Evolutionary conservation across 2,329 filamentous ascomycete genomes (phyloP), one percentile per base, ranked within the genome.

Genomic region (Calonectria multiphialidica): DNA sequence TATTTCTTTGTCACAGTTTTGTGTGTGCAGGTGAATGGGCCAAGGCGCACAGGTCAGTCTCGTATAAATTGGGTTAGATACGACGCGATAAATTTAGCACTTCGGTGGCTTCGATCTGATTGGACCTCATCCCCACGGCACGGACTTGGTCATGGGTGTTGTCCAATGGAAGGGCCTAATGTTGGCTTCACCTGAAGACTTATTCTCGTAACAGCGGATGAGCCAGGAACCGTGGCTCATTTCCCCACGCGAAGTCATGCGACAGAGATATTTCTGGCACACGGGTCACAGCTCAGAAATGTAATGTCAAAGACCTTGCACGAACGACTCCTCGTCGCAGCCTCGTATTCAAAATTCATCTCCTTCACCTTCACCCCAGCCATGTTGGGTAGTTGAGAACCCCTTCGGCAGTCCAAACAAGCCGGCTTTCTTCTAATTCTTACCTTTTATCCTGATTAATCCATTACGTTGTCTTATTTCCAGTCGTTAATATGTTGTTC

Each of bases 401-500:
- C 2, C 10, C 9, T 15, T 33, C 33, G 16, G 21, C 23, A 2
- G 0, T 66, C 37, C 25, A 53, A 53, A 61, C 65, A 50, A 64
- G 44, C 9, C 30, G 47, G 62, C 55, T 35, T 53, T 72, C 69
- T 62, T 67, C n/a, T 68, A 59, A 63, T 45, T 68, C 40, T 28
- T 35, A 45, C 45, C 67, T 25, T 21, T 6, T 33, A 55, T 50
- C 62, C 64, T 59, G 74, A 73, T 77, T 80, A 79, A 76, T 74
- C 81, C 76, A 74, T 75, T 80, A 80, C 67, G 79, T 75, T 74
- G 75, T 71, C 65, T 63, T 72, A 72, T 33, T 15, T 61, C 53
- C 28, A 42, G 66, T 45, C 68, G 40, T 63, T 72, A 70, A 53
- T 23, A 83, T 83, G 81, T 73, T 81, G 72, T 80, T 78, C 75